These are phyloP conservation scores for Exophiala sideris DNA, from an alignment of 2,329 filamentous ascomycete genomes.

Conservation along the genomic window DNA sequence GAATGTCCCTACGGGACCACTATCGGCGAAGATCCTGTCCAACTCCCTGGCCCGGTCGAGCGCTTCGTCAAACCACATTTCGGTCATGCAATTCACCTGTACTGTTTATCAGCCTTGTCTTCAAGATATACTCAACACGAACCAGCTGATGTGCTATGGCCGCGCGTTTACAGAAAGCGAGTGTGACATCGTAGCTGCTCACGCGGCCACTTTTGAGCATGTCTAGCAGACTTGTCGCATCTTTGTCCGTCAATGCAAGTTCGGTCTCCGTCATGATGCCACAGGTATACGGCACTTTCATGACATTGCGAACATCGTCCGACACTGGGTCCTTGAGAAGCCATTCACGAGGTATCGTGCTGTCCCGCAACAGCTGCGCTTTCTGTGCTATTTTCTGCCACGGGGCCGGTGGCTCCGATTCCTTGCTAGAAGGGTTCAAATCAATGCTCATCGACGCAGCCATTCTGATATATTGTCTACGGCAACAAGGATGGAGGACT, in stretches of 20 bases:
- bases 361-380: conserved; percentile 37
- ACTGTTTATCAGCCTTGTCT: background rate
- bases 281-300: conserved; percentile 36
- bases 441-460: too few relatives aligned
- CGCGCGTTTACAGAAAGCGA: conserved; percentile 41
- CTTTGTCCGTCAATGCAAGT: conserved; percentile 48
- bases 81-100: conserved; percentile 31
- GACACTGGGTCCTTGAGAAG: conserved; percentile 20
- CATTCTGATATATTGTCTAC: too few relatives aligned
- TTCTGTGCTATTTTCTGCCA: conserved; percentile 32
- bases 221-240: conserved; percentile 38
- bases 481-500: too few relatives aligned
- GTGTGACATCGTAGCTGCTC: conserved; percentile 31
- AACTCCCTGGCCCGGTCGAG: conserved; percentile 56
- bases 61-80: conserved; percentile 47
- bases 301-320: conserved; percentile 30
- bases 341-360: conserved; percentile 40
- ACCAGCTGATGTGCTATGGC: conserved; percentile 39
- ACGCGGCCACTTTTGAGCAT: conserved; percentile 4
- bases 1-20: conserved; percentile 40
- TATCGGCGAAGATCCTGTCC: conserved; percentile 61
- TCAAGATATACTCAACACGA: conserved; percentile 41
- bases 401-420: background rate
- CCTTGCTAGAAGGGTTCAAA: too few relatives aligned
- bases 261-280: conserved; percentile 45